These are phyloP conservation scores for Pelargonium hybrid DNA, from an alignment of 441 rosid genomes.

Conservation along the genomic window DNA sequence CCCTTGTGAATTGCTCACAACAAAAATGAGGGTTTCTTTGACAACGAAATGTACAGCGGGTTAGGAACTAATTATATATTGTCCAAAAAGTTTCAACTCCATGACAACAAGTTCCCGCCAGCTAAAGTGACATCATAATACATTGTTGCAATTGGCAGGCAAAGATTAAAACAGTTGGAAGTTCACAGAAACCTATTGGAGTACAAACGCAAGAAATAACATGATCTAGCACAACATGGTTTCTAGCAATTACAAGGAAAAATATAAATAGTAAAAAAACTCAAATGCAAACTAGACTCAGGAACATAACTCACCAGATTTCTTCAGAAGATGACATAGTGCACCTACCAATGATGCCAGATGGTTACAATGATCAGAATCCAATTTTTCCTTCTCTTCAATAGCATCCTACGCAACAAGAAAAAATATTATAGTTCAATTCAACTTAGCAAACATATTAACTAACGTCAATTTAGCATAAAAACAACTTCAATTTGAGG, in stretches of 20 bases:
- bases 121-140: not conserved
- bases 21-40: not conserved
- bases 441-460: not conserved
- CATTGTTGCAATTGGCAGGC: not conserved
- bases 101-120: not conserved
- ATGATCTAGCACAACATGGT: not conserved
- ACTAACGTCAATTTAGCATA: not conserved
- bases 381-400: slow-evolving; percentile 32
- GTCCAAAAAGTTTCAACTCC: not conserved
- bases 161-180: not conserved
- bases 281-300: not conserved
- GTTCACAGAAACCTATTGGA: not conserved
- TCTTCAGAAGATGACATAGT: slow-evolving; percentile 67
- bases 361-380: slow-evolving; percentile 30
- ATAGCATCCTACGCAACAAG: slow-evolving; percentile 29
- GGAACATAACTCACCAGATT: slow-evolving; percentile 36
- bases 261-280: not conserved
- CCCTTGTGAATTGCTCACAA: not conserved
- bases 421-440: not conserved
- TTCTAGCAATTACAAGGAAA: not conserved
- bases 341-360: slow-evolving; percentile 50
- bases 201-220: not conserved
- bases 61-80: not conserved
- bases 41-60: not conserved
- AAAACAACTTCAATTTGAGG: not conserved